These are phyloP conservation scores for Haberlea rhodopensis DNA, from an alignment of 257 asterid genomes.

Conservation along the genomic window DNA sequence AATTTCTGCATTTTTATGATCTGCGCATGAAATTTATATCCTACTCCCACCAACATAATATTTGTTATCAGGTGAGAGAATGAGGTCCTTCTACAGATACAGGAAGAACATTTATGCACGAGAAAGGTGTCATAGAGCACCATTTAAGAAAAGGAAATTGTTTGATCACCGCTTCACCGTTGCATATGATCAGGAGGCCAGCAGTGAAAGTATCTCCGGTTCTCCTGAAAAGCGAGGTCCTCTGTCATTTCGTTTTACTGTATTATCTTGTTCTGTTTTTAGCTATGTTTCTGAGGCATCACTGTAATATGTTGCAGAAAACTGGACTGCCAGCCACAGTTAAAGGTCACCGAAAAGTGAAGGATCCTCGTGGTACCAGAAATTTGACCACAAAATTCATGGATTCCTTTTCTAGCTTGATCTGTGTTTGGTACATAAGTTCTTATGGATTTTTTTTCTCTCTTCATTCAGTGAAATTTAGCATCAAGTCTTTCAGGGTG, in stretches of 20 bases:
- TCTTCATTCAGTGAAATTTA: slow-evolving; percentile 60
- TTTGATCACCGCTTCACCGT: slow-evolving; percentile 41
- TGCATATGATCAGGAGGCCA: slow-evolving; percentile 53
- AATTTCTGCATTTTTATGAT: not conserved
- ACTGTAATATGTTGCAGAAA: slow-evolving; percentile 41
- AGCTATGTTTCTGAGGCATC: slow-evolving; percentile 23
- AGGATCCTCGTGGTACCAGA: slow-evolving; percentile 55
- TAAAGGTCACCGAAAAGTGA: slow-evolving; percentile 42
- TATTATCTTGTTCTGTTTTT: slow-evolving; percentile 19
- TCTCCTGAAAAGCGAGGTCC: slow-evolving; percentile 57
- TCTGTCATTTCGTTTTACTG: slow-evolving; percentile 16
- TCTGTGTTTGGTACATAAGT: not conserved
- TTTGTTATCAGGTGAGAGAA: slow-evolving; percentile 53
- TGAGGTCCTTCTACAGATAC: slow-evolving; percentile 54
- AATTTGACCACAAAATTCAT: slow-evolving; percentile 11
- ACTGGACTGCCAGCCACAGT: slow-evolving; percentile 35
- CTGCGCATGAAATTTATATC: not conserved
- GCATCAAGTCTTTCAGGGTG: too few species aligned
- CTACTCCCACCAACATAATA: slow-evolving; percentile 13
- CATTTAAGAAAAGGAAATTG: slow-evolving; percentile 75
- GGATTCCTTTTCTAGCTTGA: too few species aligned
- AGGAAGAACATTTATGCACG: slow-evolving; percentile 53
- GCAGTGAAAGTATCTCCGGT: slow-evolving; percentile 62
- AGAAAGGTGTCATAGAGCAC: slow-evolving; percentile 51
- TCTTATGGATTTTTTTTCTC: slow-evolving; percentile 23